phyloP scores from a whole-genome alignment of 2,329 filamentous ascomycete species.

The Grosmannia penicillata region DNA sequence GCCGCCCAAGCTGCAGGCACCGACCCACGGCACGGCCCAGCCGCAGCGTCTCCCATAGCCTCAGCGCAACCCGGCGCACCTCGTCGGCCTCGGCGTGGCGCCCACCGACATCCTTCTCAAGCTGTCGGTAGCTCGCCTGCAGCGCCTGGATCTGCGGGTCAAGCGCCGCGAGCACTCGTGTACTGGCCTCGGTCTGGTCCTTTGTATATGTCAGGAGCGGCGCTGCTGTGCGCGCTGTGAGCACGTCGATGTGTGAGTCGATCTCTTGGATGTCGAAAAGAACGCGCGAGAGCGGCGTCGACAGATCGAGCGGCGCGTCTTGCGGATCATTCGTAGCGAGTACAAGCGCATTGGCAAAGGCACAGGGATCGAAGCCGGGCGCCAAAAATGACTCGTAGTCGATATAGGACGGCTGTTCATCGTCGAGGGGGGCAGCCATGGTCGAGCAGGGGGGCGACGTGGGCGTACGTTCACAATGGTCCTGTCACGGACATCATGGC shows the following conservation, averaged over 20 bases:
- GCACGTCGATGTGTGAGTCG: conserved; percentile 82
- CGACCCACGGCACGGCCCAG: conserved; percentile 63
- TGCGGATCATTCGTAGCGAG: conserved; percentile 82
- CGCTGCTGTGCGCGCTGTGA: conserved; percentile 72
- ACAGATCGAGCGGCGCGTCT: conserved; percentile 81
- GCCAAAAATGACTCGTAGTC: conserved; percentile 88
- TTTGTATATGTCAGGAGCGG: conserved; percentile 69
- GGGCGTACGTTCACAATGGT: too few relatives aligned
- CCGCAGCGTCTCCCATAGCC: conserved; percentile 66
- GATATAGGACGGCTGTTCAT: conserved; percentile 63
- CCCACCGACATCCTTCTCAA: conserved; percentile 74
- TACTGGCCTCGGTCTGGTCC: conserved; percentile 57
- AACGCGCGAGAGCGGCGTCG: conserved; percentile 81
- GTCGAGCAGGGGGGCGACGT: conserved; percentile 1
- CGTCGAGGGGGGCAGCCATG: conserved; percentile 18
- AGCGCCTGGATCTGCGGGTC: conserved; percentile 67
- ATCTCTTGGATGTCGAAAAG: conserved; percentile 96
- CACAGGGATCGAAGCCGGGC: conserved; percentile 63
- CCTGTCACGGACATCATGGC: too few relatives aligned
- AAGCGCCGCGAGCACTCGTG: conserved; percentile 58
- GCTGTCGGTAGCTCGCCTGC: conserved; percentile 69
- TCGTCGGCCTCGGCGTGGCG: conserved; percentile 79
- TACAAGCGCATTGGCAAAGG: conserved; percentile 81
- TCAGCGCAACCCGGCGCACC: conserved; percentile 60
- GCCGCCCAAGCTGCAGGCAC: conserved; percentile 67